Conservation (phyloP, 2,329 filamentous ascomycete genomes). For the Geosmithia flava region DNA sequence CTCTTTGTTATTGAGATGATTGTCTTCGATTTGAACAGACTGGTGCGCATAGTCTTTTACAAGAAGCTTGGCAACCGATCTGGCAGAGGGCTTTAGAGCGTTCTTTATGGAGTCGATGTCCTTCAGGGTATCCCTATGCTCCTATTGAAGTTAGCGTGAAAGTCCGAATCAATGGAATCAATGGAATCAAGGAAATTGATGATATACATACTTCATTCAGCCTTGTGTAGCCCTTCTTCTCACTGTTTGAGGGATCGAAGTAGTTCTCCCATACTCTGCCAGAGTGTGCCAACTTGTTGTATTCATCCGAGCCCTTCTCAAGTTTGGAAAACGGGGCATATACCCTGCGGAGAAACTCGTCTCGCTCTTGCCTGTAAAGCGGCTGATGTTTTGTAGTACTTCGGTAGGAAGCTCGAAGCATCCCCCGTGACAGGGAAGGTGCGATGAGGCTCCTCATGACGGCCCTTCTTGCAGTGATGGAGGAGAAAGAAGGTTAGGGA, state of each 20-base stretch:
- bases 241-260: constrained; percentile 6
- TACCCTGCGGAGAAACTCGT: constrained; percentile 2
- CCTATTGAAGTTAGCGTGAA: too few relatives aligned
- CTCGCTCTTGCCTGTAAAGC: constrained; percentile 1
- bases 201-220: too few relatives aligned
- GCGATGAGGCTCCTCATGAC: too few relatives aligned
- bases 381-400: too few relatives aligned
- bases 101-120: constrained; percentile 4
- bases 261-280: constrained; percentile 10
- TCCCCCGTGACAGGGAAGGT: too few relatives aligned
- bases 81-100: constrained; percentile 2
- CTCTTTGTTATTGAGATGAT: constrained; percentile 5
- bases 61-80: constrained; percentile 3
- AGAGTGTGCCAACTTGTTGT: constrained; percentile 7
- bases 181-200: too few relatives aligned
- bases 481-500: too few relatives aligned
- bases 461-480: too few relatives aligned
- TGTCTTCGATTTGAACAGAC: constrained; percentile 10
- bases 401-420: too few relatives aligned
- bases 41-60: constrained; percentile 9
- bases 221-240: background rate
- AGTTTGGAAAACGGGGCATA: constrained; percentile 4
- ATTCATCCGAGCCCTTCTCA: constrained; percentile 5
- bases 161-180: too few relatives aligned
- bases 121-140: background rate